phyloP scores from a whole-genome alignment of 2,329 filamentous ascomycete genomes.

The Xylaria sp. region DNA sequence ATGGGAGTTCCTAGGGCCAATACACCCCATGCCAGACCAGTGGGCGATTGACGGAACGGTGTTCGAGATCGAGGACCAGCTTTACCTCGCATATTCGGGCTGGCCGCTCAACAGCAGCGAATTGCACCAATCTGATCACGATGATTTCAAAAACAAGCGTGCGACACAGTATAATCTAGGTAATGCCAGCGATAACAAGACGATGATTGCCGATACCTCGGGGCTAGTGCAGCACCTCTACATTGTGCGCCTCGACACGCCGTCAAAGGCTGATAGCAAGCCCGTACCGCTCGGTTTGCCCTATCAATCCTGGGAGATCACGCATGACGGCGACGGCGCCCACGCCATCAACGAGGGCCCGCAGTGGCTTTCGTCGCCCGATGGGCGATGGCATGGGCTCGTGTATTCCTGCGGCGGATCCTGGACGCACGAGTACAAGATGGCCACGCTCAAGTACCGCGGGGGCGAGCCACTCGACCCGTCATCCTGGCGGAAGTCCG shows the following conservation, averaged over 20 bases:
- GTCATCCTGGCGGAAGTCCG: slow-evolving; percentile 46
- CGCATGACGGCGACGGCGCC: slow-evolving; percentile 44
- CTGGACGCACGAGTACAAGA: slow-evolving; percentile 51
- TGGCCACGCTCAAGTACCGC: slow-evolving; percentile 45
- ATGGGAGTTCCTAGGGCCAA: slow-evolving; percentile 49
- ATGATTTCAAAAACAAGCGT: slow-evolving; percentile 3
- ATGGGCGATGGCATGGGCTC: slow-evolving; percentile 47
- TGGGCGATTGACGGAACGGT: slow-evolving; percentile 51
- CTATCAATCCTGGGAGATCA: slow-evolving; percentile 48
- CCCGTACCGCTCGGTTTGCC: slow-evolving; percentile 44
- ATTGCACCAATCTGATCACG: not conserved
- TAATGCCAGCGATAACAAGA: not conserved
- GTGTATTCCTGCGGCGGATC: slow-evolving; percentile 48
- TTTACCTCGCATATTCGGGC: slow-evolving; percentile 50
- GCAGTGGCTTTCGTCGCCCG: slow-evolving; percentile 48
- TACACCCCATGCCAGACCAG: slow-evolving; percentile 45
- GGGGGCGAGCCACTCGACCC: slow-evolving; percentile 47
- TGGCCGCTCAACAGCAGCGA: slow-evolving; percentile 45
- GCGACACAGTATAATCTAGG: not conserved
- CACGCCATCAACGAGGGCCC: slow-evolving; percentile 51
- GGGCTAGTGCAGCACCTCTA: slow-evolving; percentile 48
- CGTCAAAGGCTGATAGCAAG: slow-evolving; percentile 37
- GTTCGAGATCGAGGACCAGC: slow-evolving; percentile 43
- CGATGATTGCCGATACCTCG: slow-evolving; percentile 19
- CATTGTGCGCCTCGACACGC: slow-evolving; percentile 44